Evolutionary conservation across 202 grass and related monocot genomes (phyloP), one percentile per base, ranked within the genome.

Genomic region (Brachypodium distachyon): DNA sequence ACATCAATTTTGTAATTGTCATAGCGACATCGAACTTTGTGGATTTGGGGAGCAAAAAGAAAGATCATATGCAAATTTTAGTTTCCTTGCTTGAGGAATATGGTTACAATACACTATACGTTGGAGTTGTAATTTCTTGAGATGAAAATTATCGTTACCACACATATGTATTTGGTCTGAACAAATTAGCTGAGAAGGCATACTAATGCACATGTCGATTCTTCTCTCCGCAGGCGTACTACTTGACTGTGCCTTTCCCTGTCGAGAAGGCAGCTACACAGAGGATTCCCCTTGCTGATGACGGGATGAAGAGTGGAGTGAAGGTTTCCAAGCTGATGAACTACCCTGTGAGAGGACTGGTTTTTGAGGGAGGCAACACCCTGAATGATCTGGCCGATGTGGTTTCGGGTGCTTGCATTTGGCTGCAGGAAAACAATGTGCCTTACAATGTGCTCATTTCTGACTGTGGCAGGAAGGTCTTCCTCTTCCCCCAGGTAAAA

Each of bases 371-470:
- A 83, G 92, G 86, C 23, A 90, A 87, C 56, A 79, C 87, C 41
- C 87, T 99, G 66, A 87, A 85, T 0, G 83, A 89, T 64, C 73
- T 99, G 62, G 87, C 87, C 46, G 79, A 83, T 83, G 73, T 93
- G 25, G 90, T 96, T 67, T 89, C 92, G 22, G 85, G 81, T 19
- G 87, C 89, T 57, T 99, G 96, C 72, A 93, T 99, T 77, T 93
- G 92, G 59, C 86, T 99, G 57, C 96, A 99, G 76, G 92, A 99
- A 71, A 99, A 91, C 46, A 99, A 99, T 56, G 91, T 99, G 46
- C 92, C 96, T 27, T 99, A 89, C 70, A 99, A 99, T 61, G 80
- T 96, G 67, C 96, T 99, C 10, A 87, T 99, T 50, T 93, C 96
- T 29, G 92, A 99, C 65, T 78, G 47, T 5, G 96, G 96, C 83